Base-by-base conservation (phyloP, 2,329 filamentous ascomycete species). In the Epichloe gansuensis region DNA sequence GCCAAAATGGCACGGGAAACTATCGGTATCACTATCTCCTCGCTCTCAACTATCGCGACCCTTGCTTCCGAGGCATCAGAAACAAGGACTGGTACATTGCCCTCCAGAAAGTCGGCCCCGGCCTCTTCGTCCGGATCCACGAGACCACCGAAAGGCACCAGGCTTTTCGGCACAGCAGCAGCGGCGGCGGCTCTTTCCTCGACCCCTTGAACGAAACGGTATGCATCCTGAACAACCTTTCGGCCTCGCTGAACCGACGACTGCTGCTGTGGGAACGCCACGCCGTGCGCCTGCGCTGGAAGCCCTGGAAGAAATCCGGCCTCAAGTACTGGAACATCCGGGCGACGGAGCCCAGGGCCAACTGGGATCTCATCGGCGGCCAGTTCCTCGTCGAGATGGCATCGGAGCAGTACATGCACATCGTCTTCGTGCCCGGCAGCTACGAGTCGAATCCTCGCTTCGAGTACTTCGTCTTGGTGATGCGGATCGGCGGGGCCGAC, bases 341-440 rank as follows among this genome's bases (percentile, higher is more conserved):
- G 12, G 43, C 49, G 9, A 41, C 42, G 5, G 49, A 51, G 34
- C 49, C 43, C 42, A 37, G 42, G 11, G 42, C 21, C 21, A 46
- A 41, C 31, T 51, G 49, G 43, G 41, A 46, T 9, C 42, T 39
- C 13, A 42, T 35, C 21, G 49, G 49, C 15, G 43, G 43, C 13
- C 49, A 46, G 49, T 51, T 39, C 25, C 49, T 51, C 12, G 34
- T 51, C 6, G 49, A 51, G 49, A 51, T 46, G 49, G 43, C 49
- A 4, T 39, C 49, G 2, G 42, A 51, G 34, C 13, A 21, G 42
- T 46, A 51, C 34, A 51, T 51, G 23, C 49, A 51, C 42, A 15
- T 51, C 13, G 49, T 39, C 12, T 51, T 51, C 15, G 49, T 46
- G 17, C 42, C 49, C 6, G 49, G 49, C 11, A 46, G 46, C 31